Conservation (phyloP, 108 stramenopile species). For the Fragilaria crotonensis region DNA sequence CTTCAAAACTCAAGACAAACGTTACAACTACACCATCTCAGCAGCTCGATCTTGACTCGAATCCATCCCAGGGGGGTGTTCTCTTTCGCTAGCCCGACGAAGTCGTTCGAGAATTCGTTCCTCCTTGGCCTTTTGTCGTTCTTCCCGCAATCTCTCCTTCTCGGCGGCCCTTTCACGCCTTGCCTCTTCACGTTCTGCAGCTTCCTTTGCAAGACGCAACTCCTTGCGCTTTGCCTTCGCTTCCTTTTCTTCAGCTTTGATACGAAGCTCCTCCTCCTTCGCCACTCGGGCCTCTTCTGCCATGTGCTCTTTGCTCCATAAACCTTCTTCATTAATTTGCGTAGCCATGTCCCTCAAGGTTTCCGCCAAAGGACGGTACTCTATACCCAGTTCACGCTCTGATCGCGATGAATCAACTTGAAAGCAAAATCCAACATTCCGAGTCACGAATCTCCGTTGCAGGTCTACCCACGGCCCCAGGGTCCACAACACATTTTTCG, state of each 20-base stretch:
- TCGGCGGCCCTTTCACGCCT: neutral
- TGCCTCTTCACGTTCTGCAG: neutral
- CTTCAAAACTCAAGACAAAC: no score
- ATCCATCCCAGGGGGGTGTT: no score
- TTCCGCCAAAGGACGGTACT: constrained; percentile 15
- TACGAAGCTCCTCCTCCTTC: neutral
- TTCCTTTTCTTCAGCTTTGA: neutral
- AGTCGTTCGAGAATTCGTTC: neutral
- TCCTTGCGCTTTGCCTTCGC: neutral
- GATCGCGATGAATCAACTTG: neutral
- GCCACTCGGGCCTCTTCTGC: neutral
- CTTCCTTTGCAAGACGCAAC: neutral
- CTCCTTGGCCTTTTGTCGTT: neutral
- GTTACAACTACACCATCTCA: no score
- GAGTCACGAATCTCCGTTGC: neutral
- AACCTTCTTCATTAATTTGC: constrained; percentile 11
- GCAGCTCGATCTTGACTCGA: no score
- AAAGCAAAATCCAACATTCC: neutral
- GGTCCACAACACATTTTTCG: neutral
- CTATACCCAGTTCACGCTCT: constrained; percentile 10
- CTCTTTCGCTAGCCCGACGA: neutral
- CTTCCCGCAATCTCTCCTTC: neutral
- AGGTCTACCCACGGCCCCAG: neutral
- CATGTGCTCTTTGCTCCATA: neutral
- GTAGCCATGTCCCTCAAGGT: constrained; percentile 12